Percentiles rank a stretch among this genome's conserved stretches.
These are phyloP conservation scores for Wickerhamiella lipophila DNA, from an alignment of 805 yeast species.

Conservation along the genomic window DNA sequence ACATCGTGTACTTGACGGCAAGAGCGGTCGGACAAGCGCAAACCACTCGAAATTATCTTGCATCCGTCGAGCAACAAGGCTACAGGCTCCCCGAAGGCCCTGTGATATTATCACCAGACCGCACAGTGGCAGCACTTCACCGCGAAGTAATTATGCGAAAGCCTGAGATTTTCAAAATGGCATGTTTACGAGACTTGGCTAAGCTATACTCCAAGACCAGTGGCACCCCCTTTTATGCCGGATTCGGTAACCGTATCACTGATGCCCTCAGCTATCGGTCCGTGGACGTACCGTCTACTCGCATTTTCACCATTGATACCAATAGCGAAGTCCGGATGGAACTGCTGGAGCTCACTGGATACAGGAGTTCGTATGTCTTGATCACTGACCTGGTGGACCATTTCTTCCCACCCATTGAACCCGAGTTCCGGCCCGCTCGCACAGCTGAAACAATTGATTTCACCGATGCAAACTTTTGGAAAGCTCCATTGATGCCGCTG, in stretches of 20 bases:
- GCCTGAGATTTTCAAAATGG: constrained; percentile 98
- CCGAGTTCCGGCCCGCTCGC: constrained; percentile 24
- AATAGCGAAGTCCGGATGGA: constrained; percentile 98
- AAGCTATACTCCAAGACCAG: constrained; percentile 45
- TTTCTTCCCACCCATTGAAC: constrained; percentile 68
- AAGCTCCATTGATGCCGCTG: constrained; percentile 56
- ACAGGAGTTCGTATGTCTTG: constrained; percentile 71
- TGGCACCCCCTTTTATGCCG: constrained; percentile 86
- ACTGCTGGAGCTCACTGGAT: constrained; percentile 84
- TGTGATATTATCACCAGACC: constrained; percentile 85
- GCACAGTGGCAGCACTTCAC: constrained; percentile 88
- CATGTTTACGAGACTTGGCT: constrained; percentile 78
- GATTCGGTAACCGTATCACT: constrained; percentile 92
- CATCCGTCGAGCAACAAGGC: constrained; percentile 75
- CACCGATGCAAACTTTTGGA: constrained; percentile 87
- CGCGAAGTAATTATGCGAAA: constrained; percentile 88
- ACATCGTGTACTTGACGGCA: constrained; percentile 85
- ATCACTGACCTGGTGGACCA: constrained; percentile 94
- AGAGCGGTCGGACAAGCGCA: constrained; percentile 94
- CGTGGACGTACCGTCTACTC: constrained; percentile 85
- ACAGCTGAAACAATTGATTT: constrained; percentile 35
- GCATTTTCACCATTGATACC: constrained; percentile 91
- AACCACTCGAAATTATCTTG: constrained; percentile 69
- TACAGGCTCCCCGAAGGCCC: constrained; percentile 74
- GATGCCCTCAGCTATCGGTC: constrained; percentile 91